These are phyloP conservation scores for Metschnikowia koreensis DNA, from an alignment of 805 yeast species.

Conservation along the genomic window DNA sequence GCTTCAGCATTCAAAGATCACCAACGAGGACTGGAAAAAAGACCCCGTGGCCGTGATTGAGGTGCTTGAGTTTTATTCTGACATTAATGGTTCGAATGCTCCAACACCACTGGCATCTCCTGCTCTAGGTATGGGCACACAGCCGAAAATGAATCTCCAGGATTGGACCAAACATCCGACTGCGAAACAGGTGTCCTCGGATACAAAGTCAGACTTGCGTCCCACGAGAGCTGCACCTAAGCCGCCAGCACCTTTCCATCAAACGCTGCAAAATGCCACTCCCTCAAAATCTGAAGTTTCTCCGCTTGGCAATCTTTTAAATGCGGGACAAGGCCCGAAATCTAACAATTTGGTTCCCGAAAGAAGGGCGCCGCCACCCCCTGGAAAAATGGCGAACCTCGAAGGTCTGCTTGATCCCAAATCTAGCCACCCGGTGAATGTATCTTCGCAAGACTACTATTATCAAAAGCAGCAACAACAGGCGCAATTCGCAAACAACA, in stretches of 20 bases:
- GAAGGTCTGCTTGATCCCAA: not conserved
- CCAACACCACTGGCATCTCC: conserved; percentile 31
- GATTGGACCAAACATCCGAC: conserved; percentile 44
- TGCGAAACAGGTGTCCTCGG: conserved; percentile 10
- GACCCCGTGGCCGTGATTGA: conserved; percentile 66
- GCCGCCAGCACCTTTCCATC: conserved; percentile 44
- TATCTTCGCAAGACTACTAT: not conserved
- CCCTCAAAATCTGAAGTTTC: conserved; percentile 20
- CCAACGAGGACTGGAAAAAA: conserved; percentile 60
- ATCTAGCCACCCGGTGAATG: not conserved
- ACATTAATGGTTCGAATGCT: conserved; percentile 42
- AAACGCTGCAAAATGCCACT: conserved; percentile 18
- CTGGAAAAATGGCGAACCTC: conserved; percentile 18
- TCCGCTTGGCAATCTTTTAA: conserved; percentile 34
- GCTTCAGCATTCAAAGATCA: conserved; percentile 57
- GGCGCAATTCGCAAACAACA: not conserved
- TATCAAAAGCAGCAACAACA: not conserved
- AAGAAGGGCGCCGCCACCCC: conserved; percentile 60
- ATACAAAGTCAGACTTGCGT: conserved; percentile 21
- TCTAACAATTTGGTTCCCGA: conserved; percentile 41
- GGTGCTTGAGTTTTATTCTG: conserved; percentile 55
- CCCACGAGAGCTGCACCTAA: conserved; percentile 44
- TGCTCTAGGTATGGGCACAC: conserved; percentile 18
- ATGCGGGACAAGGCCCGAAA: conserved; percentile 15
- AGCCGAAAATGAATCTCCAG: conserved; percentile 29